phyloP scores from a whole-genome alignment of 2,329 filamentous ascomycete genomes.

The Claviceps sp. region DNA sequence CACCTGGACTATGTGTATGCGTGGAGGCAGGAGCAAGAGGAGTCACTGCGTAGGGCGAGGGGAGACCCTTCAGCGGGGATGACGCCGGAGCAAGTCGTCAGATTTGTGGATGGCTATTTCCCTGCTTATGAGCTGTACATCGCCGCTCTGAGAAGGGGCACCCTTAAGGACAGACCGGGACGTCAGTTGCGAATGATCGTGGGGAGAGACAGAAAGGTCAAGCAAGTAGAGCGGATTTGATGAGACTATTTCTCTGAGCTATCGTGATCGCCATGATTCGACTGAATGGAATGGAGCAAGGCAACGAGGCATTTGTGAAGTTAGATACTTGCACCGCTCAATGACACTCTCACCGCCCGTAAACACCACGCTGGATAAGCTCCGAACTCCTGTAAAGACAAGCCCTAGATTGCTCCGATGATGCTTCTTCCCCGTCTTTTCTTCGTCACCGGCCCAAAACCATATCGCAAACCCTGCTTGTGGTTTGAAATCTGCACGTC shows the following conservation, averaged over 20 bases:
- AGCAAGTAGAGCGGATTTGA: constrained; percentile 1
- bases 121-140: constrained; percentile 60
- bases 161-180: constrained; percentile 35
- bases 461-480: background rate
- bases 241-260: background rate
- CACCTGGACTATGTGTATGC: constrained; percentile 64
- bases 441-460: background rate
- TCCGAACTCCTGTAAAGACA: background rate
- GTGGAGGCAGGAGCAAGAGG: constrained; percentile 76
- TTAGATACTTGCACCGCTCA: background rate
- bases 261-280: background rate
- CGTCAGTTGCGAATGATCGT: constrained; percentile 51
- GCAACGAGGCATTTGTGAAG: background rate
- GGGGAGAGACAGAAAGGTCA: constrained; percentile 43
- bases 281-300: constrained; percentile 7
- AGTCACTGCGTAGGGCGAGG: constrained; percentile 47
- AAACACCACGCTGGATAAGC: constrained; percentile 1
- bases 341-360: background rate
- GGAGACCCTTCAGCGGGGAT: constrained; percentile 52
- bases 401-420: background rate
- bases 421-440: background rate
- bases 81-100: constrained; percentile 64
- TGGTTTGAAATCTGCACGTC: background rate
- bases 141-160: constrained; percentile 42
- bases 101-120: constrained; percentile 59